Evolutionary conservation across 2,329 filamentous ascomycete genomes (phyloP).

Genomic region (Venturia nashicola): DNA sequence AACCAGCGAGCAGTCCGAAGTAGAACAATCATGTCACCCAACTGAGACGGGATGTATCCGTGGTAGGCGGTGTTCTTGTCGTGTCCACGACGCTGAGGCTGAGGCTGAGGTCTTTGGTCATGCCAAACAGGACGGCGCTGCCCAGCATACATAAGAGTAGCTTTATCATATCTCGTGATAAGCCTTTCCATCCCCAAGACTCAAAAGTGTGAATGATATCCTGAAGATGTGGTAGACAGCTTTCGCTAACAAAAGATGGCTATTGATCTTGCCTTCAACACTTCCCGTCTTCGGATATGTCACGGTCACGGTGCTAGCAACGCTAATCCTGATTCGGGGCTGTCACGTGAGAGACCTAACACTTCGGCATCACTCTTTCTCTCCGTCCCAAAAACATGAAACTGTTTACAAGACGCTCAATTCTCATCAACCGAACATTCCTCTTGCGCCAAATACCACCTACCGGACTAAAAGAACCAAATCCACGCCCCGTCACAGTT

Average conservation of each 20-base stretch:
- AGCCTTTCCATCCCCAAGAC: too few species aligned
- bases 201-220: too few species aligned
- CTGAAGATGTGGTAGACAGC: too few species aligned
- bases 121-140: conserved; percentile 60
- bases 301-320: too few species aligned
- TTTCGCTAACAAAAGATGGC: too few species aligned
- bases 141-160: conserved; percentile 68
- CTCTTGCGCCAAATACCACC: too few species aligned
- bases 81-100: conserved; percentile 40
- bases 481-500: neutral
- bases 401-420: neutral
- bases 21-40: conserved; percentile 75
- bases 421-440: neutral
- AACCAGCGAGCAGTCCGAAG: conserved; percentile 63
- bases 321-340: neutral
- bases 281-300: too few species aligned
- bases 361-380: neutral
- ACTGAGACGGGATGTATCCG: conserved; percentile 54
- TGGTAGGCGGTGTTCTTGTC: conserved; percentile 40
- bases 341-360: neutral
- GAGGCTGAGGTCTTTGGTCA: conserved; percentile 56
- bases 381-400: neutral
- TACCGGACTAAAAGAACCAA: too few species aligned
- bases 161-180: conserved; percentile 67
- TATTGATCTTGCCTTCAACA: too few species aligned